Evolutionary conservation across 164 flowering plant species (phyloP), one percentile per base, ranked within the genome.

Genomic region (Macadamia tetraphylla): DNA sequence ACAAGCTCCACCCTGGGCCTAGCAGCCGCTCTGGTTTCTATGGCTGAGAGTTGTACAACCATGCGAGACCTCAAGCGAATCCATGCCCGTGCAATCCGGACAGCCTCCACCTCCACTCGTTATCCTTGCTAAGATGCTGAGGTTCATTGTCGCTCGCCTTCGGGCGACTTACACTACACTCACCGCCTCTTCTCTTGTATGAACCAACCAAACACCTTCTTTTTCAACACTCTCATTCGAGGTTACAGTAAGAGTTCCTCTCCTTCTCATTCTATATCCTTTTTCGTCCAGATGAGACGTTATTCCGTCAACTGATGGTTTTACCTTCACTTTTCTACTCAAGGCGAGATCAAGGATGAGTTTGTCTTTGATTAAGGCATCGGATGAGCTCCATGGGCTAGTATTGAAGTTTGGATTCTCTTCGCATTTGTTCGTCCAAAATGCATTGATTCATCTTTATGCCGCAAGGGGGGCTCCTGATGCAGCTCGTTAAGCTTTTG

Each of bases 111-210:
- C 23, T 57, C 42, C 48, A 72, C 66, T 40, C 62, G 29, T 75
- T 29, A 23, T 73, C 55, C 71, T 75, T 17, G 77, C 71, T 11
- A 75, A 75, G 59, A 48, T 78, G 66, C 18, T 78, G 40, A 52
- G 76, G 32, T 75, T 78, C 70, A 59, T 73, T 1, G 71, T 78
- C 6, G 72, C 42, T 75, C 81, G 1, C 78, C 81, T 5, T 55
- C 65, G 0, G 81, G 81, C 2, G 69, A 73, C 66, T 40, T 78
- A 8, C 65, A 30, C 6, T 75, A 67, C 49, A 78, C 78, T 11
- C 70, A 49, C 64, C 63, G 17, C 46, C 66, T 78, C 17, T 78
- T 75, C 65, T 3, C 63, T 56, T 76, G 75, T 29, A 67, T 73
- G 55, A 65, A 63, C n/a, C 62, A 64, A 69, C 78, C 76, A 60